A percentile compares a stretch with the other conserved stretches of the same genome.
phyloP scores from a whole-genome alignment of 768 basidiomycete species.

The Tulasnella sp. region DNA sequence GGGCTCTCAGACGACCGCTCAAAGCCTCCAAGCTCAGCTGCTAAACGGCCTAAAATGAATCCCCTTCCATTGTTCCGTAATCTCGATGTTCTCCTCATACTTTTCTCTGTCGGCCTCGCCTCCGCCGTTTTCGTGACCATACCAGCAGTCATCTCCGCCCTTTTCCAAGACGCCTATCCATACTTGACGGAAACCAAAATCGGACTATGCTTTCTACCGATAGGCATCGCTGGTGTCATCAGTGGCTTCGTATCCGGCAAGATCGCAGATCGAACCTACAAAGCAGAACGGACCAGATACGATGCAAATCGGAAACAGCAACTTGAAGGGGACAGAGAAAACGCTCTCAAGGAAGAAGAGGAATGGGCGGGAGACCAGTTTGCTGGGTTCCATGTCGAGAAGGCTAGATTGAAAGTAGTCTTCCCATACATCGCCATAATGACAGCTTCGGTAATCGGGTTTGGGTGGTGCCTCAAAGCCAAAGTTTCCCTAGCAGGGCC shows the following conservation, averaged over 20 bases:
- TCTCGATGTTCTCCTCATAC: constrained; percentile 31
- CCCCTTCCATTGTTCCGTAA: constrained; percentile 32
- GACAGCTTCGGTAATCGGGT: constrained; percentile 30
- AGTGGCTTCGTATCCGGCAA: constrained; percentile 37
- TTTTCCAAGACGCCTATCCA: constrained; percentile 39
- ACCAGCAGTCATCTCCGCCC: constrained; percentile 35
- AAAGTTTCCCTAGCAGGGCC: constrained; percentile 35
- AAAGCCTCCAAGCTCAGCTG: background rate
- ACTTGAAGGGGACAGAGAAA: background rate
- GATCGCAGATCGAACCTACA: constrained; percentile 38
- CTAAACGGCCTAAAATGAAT: constrained; percentile 5
- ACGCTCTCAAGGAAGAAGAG: constrained; percentile 18
- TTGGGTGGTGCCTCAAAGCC: constrained; percentile 36
- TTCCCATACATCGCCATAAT: constrained; percentile 29
- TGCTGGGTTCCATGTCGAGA: constrained; percentile 34
- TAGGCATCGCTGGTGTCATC: constrained; percentile 38
- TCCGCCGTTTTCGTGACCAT: constrained; percentile 32
- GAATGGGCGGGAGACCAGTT: constrained; percentile 22
- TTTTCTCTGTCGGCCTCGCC: constrained; percentile 17
- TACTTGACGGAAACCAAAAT: constrained; percentile 39
- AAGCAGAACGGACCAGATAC: constrained; percentile 22
- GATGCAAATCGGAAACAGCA: constrained; percentile 28
- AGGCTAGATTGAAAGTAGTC: constrained; percentile 36
- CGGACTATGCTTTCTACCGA: constrained; percentile 42
- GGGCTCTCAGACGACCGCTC: background rate